Evolutionary conservation across 139 green algal genomes (phyloP), one percentile per base, ranked within the genome.

Genomic region (Desmodesmus armatus): DNA sequence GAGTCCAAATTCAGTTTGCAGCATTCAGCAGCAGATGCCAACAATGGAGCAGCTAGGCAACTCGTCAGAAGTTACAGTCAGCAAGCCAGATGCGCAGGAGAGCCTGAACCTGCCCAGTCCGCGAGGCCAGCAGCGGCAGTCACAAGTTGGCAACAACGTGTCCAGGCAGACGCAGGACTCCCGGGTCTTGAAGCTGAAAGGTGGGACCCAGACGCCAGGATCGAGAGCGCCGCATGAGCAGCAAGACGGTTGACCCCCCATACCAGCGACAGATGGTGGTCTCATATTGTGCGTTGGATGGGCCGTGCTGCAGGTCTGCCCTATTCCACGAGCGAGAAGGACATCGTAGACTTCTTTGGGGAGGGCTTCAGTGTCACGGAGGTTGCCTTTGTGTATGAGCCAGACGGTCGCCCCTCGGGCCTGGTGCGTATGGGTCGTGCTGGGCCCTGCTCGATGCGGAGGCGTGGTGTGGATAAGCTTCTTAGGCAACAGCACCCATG

Each of bases 291-390:
- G 25, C 27, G n/a, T 62, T 15, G 51, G 19, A 62, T 62, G 7
- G 25, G 5, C 27, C 3, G 19, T 21, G 27, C 5, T 39, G 9
- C 75, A 66, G 43, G 58, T 0, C 75, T 91, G 31, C 88, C 90
- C 23, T 92, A 93, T 51, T 79, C 86, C 33, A 86, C 86, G 0
- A 86, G 69, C 41, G 85, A 92, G 77, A 63, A 84, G 3, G 77
- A 94, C 35, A 87, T 94, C 11, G 66, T 80, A 13, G 53, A 90
- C 4, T 95, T 95, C 73, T 95, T 95, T 44, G 35, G 31, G 4
- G 27, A 43, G 17, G 87, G 73, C 3, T 94, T 82, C 62, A 79
- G 85, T 31, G 66, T 94, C 1, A 86, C 84, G n/a, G 67, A 85
- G 4, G 75, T 94, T 5, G 85, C 80, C 17, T 92, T 92, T 58